phyloP scores from a whole-genome alignment of 331 rosid species.

The Pyrus hybrid region DNA sequence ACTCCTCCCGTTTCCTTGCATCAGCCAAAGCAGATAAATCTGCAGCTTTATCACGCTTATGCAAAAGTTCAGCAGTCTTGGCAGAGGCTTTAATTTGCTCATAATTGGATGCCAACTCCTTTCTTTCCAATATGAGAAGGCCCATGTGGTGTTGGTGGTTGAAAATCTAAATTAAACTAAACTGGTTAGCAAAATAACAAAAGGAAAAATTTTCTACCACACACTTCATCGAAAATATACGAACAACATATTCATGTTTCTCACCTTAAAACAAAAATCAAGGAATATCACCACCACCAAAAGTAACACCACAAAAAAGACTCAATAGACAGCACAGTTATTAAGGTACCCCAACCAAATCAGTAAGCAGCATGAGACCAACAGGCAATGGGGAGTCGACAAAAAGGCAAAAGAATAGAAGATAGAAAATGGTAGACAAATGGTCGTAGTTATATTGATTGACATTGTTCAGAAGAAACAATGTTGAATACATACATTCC shows the following conservation, averaged over 20 bases:
- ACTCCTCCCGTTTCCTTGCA: slow-evolving; percentile 75
- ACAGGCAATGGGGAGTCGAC: neutral
- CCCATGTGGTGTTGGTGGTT: slow-evolving; percentile 98
- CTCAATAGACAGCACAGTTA: neutral
- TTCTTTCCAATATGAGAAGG: slow-evolving; percentile 80
- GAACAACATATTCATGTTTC: neutral
- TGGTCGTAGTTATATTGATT: neutral
- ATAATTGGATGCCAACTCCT: slow-evolving; percentile 50
- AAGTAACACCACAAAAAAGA: neutral
- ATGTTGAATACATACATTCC: neutral
- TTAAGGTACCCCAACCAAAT: neutral
- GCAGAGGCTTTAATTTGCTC: slow-evolving; percentile 51
- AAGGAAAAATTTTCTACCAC: neutral
- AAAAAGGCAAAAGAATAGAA: neutral
- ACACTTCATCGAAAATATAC: neutral
- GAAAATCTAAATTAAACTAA: slow-evolving; percentile 41
- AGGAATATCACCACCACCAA: neutral
- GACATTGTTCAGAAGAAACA: neutral
- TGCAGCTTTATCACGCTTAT: slow-evolving; percentile 57
- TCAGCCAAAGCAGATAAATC: slow-evolving; percentile 51
- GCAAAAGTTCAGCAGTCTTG: slow-evolving; percentile 53
- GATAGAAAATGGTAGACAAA: neutral
- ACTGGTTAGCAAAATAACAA: slow-evolving; percentile 1
- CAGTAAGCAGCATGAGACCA: neutral
- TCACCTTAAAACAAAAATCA: neutral